Conservation (phyloP, 2,329 filamentous ascomycete genomes). For the Pseudopithomyces maydicus region DNA sequence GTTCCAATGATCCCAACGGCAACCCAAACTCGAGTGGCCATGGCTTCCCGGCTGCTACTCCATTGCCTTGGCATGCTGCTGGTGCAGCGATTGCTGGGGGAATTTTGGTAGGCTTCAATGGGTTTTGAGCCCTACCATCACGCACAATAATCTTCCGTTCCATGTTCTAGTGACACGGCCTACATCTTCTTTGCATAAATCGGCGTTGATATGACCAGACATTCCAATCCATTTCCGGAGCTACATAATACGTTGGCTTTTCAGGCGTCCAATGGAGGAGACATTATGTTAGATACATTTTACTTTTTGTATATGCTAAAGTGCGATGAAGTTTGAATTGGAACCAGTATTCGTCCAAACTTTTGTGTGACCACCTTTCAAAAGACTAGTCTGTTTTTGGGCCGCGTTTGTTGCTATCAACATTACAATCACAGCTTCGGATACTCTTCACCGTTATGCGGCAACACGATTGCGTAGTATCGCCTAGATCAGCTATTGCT, state of each 20-base stretch:
- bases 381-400: no score
- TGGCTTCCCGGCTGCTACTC: slow-evolving; percentile 24
- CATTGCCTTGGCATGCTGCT: slow-evolving; percentile 33
- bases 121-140: slow-evolving; percentile 26
- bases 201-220: neutral
- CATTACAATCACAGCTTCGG: no score
- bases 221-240: neutral
- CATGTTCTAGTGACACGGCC: neutral
- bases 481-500: no score
- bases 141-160: neutral
- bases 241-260: neutral
- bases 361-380: no score
- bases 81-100: slow-evolving; percentile 38
- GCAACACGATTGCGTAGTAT: no score
- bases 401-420: no score
- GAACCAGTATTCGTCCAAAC: neutral
- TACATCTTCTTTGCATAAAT: neutral
- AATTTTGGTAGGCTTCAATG: slow-evolving; percentile 38
- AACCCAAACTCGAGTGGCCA: slow-evolving; percentile 2
- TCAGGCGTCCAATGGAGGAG: neutral
- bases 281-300: neutral
- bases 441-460: no score
- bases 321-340: neutral
- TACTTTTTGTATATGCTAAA: neutral
- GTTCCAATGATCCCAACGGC: neutral